These are phyloP conservation scores for Psilocybe mexicana DNA, from an alignment of 1,284 basidiomycete species.

Conservation along the genomic window DNA sequence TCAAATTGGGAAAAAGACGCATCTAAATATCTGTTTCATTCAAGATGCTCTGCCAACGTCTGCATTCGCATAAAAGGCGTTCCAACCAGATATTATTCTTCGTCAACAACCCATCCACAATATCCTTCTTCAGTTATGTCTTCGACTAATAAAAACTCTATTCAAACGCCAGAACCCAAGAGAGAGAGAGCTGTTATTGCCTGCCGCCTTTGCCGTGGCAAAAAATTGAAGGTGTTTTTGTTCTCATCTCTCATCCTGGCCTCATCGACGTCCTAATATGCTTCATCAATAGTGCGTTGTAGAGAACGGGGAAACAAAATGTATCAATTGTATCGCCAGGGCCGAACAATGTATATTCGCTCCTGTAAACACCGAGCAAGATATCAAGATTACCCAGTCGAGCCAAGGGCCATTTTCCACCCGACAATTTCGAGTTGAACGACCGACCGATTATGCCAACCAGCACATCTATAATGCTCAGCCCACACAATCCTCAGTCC, in stretches of 20 bases:
- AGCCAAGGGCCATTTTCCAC: background rate
- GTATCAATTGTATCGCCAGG: slow-evolving; percentile 8
- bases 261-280: background rate
- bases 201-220: slow-evolving; percentile 50
- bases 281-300: background rate
- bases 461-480: background rate
- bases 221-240: slow-evolving; percentile 49
- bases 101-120: background rate
- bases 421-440: slow-evolving; percentile 4
- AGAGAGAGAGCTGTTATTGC: slow-evolving; percentile 48
- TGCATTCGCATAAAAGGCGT: background rate
- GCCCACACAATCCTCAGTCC: background rate
- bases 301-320: background rate
- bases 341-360: slow-evolving; percentile 8
- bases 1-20: background rate
- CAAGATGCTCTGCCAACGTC: slow-evolving; percentile 3
- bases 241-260: too few species aligned
- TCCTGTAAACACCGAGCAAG: slow-evolving; percentile 5
- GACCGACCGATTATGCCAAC: background rate
- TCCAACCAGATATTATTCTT: background rate
- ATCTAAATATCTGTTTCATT: slow-evolving; percentile 12
- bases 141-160: background rate
- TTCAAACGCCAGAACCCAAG: slow-evolving; percentile 2
- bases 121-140: background rate
- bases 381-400: background rate